phyloP scores from a whole-genome alignment of 2,329 filamentous ascomycete species.

The Alternaria ethzedia region DNA sequence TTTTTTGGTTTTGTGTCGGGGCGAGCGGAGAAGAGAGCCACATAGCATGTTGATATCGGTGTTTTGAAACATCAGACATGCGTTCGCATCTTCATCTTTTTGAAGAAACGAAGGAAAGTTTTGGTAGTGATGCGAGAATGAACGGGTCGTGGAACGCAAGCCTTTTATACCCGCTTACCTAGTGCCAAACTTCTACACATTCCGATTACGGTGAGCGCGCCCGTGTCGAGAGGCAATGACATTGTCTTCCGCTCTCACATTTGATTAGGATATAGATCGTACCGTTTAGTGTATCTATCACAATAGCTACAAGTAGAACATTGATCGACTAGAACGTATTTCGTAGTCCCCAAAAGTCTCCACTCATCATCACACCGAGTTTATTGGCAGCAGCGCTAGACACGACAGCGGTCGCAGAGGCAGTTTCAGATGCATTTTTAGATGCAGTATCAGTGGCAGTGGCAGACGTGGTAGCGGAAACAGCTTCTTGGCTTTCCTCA shows the following conservation, averaged over 20 bases:
- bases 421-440: background rate
- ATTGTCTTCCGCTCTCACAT: no score
- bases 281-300: no score
- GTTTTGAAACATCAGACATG: no score
- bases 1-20: background rate
- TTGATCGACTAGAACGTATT: background rate
- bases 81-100: no score
- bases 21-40: background rate
- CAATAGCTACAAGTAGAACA: background rate
- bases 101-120: no score
- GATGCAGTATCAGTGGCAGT: background rate
- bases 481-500: background rate
- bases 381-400: background rate
- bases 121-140: no score
- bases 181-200: background rate
- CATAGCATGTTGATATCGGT: background rate
- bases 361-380: background rate
- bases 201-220: background rate
- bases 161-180: background rate
- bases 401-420: background rate
- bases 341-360: background rate
- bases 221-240: background rate
- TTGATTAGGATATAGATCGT: no score
- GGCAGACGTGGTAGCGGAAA: background rate
- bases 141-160: no score